A percentile compares a stretch with the other conserved stretches of the same genome.
These are phyloP conservation scores for Penicillium bialowiezense DNA, from an alignment of 495 filamentous ascomycete species.

Conservation along the genomic window DNA sequence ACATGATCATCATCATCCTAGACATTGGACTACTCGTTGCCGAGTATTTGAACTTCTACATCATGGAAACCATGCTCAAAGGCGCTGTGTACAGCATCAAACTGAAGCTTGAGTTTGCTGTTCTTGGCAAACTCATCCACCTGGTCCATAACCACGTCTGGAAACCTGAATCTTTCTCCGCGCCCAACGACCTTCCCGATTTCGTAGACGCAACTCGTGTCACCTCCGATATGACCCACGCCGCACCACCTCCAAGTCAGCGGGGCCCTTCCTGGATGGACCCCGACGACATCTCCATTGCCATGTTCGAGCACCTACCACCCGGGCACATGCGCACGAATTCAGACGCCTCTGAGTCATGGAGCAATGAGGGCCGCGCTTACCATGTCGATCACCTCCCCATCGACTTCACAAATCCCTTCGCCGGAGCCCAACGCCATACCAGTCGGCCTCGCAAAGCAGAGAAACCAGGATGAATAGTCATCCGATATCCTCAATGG, in stretches of 20 bases:
- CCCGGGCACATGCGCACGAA: conserved; percentile 14
- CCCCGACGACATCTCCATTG: conserved; percentile 40
- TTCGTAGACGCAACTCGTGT: conserved; percentile 46
- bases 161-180: conserved; percentile 37
- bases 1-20: conserved; percentile 54
- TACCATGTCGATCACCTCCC: conserved; percentile 21
- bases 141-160: conserved; percentile 40
- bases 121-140: conserved; percentile 50
- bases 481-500: not conserved
- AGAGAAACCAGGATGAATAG: conserved; percentile 12
- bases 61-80: conserved; percentile 59
- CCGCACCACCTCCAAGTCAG: conserved; percentile 20
- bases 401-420: conserved; percentile 28
- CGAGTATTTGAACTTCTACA: conserved; percentile 55
- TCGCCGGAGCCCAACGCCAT: conserved; percentile 11
- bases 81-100: conserved; percentile 63
- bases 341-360: conserved; percentile 29
- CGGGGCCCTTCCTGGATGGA: conserved; percentile 36
- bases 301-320: conserved; percentile 42
- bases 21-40: conserved; percentile 54
- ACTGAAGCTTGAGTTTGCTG: conserved; percentile 63
- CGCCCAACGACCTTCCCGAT: conserved; percentile 33
- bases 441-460: not conserved
- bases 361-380: conserved; percentile 34
- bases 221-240: conserved; percentile 43